phyloP scores from a whole-genome alignment of 768 basidiomycete genomes.

The Podaxis rugospora region DNA sequence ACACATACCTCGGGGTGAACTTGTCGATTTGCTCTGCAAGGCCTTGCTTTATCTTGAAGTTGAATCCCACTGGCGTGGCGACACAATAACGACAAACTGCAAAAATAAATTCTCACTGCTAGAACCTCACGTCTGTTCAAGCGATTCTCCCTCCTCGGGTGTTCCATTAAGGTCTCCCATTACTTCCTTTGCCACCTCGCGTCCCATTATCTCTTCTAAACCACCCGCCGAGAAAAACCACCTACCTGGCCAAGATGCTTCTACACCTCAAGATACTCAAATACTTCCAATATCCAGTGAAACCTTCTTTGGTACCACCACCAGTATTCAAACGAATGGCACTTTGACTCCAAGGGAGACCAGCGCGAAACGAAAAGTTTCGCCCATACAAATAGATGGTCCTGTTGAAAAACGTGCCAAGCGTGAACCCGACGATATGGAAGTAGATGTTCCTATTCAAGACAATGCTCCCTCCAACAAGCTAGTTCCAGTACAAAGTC shows the following conservation, averaged over 20 bases:
- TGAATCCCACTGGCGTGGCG: conserved; percentile 76
- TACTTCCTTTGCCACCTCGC: conserved; percentile 6
- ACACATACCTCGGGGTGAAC: conserved; percentile 77
- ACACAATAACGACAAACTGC: conserved; percentile 59
- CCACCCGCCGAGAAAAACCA: background rate
- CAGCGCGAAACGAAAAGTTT: conserved; percentile 49
- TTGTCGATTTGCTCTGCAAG: conserved; percentile 76
- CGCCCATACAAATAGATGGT: conserved; percentile 39
- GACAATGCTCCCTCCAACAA: conserved; percentile 1
- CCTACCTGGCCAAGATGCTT: background rate
- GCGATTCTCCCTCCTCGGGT: conserved; percentile 34
- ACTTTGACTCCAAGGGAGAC: conserved; percentile 16
- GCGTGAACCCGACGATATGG: conserved; percentile 46
- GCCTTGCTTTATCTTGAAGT: conserved; percentile 79
- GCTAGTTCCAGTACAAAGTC: conserved; percentile 12
- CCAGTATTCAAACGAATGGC: conserved; percentile 4
- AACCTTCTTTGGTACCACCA: conserved; percentile 10
- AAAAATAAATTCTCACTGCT: conserved; percentile 70
- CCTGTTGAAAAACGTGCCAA: conserved; percentile 64
- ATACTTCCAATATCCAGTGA: background rate
- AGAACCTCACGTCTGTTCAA: conserved; percentile 66
- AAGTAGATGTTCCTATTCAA: conserved; percentile 30
- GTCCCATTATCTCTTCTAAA: background rate
- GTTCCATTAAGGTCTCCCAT: conserved; percentile 12
- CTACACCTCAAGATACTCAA: conserved; percentile 5